Base-by-base conservation (phyloP, 2,329 filamentous ascomycete species). In the Fusarium mundagurra region DNA sequence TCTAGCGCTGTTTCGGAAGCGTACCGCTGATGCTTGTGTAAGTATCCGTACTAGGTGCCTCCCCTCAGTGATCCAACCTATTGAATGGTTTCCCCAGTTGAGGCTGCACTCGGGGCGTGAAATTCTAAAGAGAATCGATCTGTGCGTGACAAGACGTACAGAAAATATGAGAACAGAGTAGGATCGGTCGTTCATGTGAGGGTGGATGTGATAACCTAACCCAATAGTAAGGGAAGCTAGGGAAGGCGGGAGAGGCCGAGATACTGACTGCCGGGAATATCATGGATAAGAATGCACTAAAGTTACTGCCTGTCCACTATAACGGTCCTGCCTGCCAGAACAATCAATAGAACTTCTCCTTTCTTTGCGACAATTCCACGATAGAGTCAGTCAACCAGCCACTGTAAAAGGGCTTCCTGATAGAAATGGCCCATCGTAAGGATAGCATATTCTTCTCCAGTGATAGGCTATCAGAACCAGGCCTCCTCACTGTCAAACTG, bases 91-190 rank as follows among this genome's bases (percentile, higher is more conserved):
- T 34, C 16, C 16, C n/a, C 58, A 60, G 59, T 60, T 62, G 61
- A 57, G 60, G 65, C 57, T 53, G 45, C 45, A 45, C 44, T 47
- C 38, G 61, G 65, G 65, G 65, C 55, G 61, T 44, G 65, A 31
- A 61, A 31, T 61, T 53, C 43, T 22, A 18, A 66, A 24, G 38
- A 61, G 61, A 67, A 70, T 73, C 67, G 65, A 73, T 62, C 65
- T 63, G 43, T 65, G 65, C 45, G 60, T 62, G 55, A 53, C 57
- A 55, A 33, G 44, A 57, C 34, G 53, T 70, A 62, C 70, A 73
- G 69, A 20, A 63, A 73, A 73, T 63, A 48, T 70, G 61, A 73
- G 58, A 60, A 50, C 34, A 67, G 70, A 73, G 60, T 51, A 41
- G 58, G 53, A 51, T 64, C 50, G 41, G 39, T 36, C 34, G 57